These are phyloP conservation scores for Coemansia reversa DNA, from an alignment of 192 early-diverging fungal genomes.

Conservation along the genomic window DNA sequence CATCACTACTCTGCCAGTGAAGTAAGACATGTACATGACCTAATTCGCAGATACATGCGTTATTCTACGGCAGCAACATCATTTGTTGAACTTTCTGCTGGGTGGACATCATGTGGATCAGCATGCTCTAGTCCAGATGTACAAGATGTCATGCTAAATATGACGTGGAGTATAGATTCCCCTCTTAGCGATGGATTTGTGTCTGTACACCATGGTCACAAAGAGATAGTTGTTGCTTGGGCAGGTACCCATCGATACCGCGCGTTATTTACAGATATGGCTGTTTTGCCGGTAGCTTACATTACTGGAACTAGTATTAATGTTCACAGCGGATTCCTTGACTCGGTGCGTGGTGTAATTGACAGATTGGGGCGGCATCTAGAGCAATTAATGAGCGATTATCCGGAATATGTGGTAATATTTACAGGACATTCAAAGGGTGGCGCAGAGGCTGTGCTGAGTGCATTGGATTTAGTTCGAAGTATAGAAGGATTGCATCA, in stretches of 20 bases:
- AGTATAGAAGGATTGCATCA: slow-evolving; percentile 17
- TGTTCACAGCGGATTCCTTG: slow-evolving; percentile 43
- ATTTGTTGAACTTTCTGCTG: slow-evolving; percentile 36
- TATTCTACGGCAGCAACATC: slow-evolving; percentile 48
- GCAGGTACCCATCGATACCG: slow-evolving; percentile 51
- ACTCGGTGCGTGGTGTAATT: slow-evolving; percentile 21
- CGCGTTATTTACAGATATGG: slow-evolving; percentile 36
- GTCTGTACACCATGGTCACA: slow-evolving; percentile 24
- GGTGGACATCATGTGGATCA: slow-evolving; percentile 40
- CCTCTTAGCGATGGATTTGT: slow-evolving; percentile 47
- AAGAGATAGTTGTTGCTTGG: slow-evolving; percentile 45
- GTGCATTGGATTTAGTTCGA: slow-evolving; percentile 38
- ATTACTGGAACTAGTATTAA: slow-evolving; percentile 23
- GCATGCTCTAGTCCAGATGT: slow-evolving; percentile 46
- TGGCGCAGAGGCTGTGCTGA: slow-evolving; percentile 42
- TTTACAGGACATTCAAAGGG: slow-evolving; percentile 54
- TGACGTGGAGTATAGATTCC: slow-evolving; percentile 40
- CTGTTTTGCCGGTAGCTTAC: slow-evolving; percentile 35
- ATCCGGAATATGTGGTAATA: slow-evolving; percentile 36
- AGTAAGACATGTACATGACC: slow-evolving; percentile 17
- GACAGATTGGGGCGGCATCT: slow-evolving; percentile 9
- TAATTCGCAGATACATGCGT: slow-evolving; percentile 51
- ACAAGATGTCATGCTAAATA: slow-evolving; percentile 36
- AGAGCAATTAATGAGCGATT: slow-evolving; percentile 20
- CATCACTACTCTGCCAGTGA: slow-evolving; percentile 30